Evolutionary conservation across 805 yeast genomes (phyloP).

Genomic region (Sugiyamaella lignohabitans): DNA sequence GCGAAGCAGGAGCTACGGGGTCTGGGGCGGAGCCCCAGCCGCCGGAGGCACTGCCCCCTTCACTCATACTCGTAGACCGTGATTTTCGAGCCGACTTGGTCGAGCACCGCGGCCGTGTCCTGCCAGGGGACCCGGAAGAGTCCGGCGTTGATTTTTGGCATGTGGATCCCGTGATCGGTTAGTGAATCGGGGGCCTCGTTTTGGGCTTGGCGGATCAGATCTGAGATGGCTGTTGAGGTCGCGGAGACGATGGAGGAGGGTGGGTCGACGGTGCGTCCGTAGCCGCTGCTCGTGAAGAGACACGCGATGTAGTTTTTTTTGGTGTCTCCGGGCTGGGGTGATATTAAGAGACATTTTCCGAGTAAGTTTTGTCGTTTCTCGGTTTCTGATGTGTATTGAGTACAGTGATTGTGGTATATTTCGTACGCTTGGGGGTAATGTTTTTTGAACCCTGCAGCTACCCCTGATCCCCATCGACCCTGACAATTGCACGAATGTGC

Average conservation of each 20-base stretch:
- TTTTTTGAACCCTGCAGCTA: constrained; percentile 52
- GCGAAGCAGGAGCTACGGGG: too few relatives aligned
- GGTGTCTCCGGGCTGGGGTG: constrained; percentile 29
- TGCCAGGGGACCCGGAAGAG: constrained; percentile 77
- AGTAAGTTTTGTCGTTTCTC: constrained; percentile 31
- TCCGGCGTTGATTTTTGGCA: constrained; percentile 81
- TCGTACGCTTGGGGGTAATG: constrained; percentile 53
- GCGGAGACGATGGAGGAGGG: constrained; percentile 42
- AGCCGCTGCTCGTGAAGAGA: constrained; percentile 61
- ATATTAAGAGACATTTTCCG: constrained; percentile 51
- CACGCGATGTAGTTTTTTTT: constrained; percentile 47
- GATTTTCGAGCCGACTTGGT: constrained; percentile 32
- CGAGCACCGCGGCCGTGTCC: constrained; percentile 50
- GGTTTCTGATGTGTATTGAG: constrained; percentile 20
- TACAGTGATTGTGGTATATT: constrained; percentile 44
- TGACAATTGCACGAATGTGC: constrained; percentile 77
- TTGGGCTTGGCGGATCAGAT: constrained; percentile 39
- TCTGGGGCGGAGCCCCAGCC: too few relatives aligned
- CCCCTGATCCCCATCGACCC: constrained; percentile 84
- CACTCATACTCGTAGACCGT: constrained; percentile 50
- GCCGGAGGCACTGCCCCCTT: too few relatives aligned
- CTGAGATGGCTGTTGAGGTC: constrained; percentile 46
- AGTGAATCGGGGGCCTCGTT: constrained; percentile 11
- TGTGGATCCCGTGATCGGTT: constrained; percentile 37
- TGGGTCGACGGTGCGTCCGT: constrained; percentile 38